phyloP scores from a whole-genome alignment of 768 basidiomycete species.

The Naganishia randhawae region DNA sequence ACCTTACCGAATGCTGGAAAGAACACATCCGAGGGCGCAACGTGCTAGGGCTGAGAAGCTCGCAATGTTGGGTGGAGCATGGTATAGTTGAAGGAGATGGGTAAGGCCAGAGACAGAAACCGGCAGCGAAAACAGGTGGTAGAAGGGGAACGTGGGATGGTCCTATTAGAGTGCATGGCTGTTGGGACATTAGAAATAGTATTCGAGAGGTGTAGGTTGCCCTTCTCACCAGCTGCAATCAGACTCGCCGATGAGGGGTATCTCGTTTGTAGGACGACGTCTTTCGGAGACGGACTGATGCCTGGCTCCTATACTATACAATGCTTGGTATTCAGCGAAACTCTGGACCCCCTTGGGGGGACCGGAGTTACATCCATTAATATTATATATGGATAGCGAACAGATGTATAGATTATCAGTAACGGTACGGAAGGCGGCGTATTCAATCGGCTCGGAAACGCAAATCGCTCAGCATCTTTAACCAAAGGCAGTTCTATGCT shows the following conservation, averaged over 20 bases:
- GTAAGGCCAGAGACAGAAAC: background rate
- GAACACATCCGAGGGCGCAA: constrained; percentile 47
- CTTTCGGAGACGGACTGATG: constrained; percentile 29
- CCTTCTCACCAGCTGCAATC: background rate
- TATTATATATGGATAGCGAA: constrained; percentile 30
- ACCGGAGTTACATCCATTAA: constrained; percentile 45
- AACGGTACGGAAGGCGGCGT: no score
- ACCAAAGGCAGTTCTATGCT: no score
- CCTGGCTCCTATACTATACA: constrained; percentile 39
- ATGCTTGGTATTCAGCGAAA: constrained; percentile 40
- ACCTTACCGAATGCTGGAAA: constrained; percentile 46
- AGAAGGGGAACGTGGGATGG: constrained; percentile 9
- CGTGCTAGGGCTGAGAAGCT: constrained; percentile 38
- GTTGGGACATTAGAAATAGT: constrained; percentile 41
- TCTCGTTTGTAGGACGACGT: constrained; percentile 3
- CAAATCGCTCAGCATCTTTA: no score
- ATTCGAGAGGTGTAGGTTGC: constrained; percentile 46
- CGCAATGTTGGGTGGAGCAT: constrained; percentile 44
- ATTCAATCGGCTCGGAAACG: no score
- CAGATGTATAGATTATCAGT: no score
- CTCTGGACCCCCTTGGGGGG: constrained; percentile 41
- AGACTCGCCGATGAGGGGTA: no score
- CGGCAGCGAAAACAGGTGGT: no score
- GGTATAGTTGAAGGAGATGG: no score
- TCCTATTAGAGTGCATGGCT: constrained; percentile 34